These are phyloP conservation scores for Scutellaria galericulata DNA, from an alignment of 257 asterid genomes.

Conservation along the genomic window DNA sequence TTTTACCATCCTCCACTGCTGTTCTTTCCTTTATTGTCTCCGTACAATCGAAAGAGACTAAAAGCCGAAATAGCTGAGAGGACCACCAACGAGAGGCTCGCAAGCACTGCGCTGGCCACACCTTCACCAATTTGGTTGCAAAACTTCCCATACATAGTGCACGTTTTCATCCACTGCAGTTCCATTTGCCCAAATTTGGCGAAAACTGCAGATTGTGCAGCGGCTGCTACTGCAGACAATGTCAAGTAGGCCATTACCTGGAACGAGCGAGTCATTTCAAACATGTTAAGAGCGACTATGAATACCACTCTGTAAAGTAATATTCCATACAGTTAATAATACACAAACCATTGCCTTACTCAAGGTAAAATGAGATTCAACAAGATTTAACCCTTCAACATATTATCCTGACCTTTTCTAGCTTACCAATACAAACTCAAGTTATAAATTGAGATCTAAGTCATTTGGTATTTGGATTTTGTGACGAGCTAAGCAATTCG, in stretches of 20 bases:
- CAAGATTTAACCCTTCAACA: background rate
- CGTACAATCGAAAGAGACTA: constrained; percentile 87
- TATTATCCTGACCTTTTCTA: background rate
- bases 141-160: constrained; percentile 67
- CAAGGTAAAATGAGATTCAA: background rate
- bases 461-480: background rate
- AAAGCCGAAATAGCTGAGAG: constrained; percentile 85
- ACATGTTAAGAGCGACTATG: background rate
- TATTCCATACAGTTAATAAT: background rate
- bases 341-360: background rate
- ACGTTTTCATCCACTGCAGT: constrained; percentile 89
- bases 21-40: constrained; percentile 56
- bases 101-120: constrained; percentile 67
- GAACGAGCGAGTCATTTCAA: constrained; percentile 4
- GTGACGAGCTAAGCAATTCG: background rate
- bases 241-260: constrained; percentile 71
- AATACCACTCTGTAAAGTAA: background rate
- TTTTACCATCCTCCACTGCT: constrained; percentile 52
- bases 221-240: constrained; percentile 77
- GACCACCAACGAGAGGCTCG: constrained; percentile 55
- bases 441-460: background rate
- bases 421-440: constrained; percentile 5
- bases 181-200: constrained; percentile 77
- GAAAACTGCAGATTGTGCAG: constrained; percentile 63
- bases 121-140: constrained; percentile 94